phyloP scores from a whole-genome alignment of 78 protist species.

The Dictyostelium discoideum region DNA sequence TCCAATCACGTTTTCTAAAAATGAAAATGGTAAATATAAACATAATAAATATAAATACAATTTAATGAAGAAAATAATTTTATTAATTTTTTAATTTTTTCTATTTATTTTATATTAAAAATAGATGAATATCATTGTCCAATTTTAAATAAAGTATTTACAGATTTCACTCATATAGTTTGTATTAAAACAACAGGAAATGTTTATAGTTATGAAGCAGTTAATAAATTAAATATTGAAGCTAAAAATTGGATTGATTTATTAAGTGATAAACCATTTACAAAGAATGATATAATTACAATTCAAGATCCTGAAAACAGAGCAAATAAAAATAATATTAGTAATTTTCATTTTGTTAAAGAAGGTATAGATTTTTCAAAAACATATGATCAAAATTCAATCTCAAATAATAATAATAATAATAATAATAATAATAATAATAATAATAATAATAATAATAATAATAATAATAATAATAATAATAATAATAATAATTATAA shows the following conservation, averaged over 20 bases:
- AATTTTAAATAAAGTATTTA: constrained; percentile 90
- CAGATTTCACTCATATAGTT: constrained; percentile 90
- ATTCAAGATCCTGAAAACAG: constrained; percentile 64
- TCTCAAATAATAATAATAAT: not conserved
- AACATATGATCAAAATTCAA: not conserved
- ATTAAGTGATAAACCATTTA: constrained; percentile 89
- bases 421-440: no score
- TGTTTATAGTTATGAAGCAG: constrained; percentile 92
- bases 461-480: no score
- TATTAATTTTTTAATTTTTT: not conserved
- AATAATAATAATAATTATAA: no score
- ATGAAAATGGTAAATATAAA: constrained; percentile 73
- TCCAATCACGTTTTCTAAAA: constrained; percentile 70
- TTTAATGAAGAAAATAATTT: not conserved
- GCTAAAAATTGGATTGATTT: constrained; percentile 86
- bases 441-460: not conserved
- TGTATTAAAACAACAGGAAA: constrained; percentile 89
- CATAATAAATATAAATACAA: no score
- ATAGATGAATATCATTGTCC: constrained; percentile 93
- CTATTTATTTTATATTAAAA: not conserved
- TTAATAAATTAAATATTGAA: constrained; percentile 87
- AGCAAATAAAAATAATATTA: not conserved
- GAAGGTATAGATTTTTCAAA: constrained; percentile 16
- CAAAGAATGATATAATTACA: constrained; percentile 84
- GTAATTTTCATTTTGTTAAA: constrained; percentile 49